Percentiles rank a stretch among this genome's conserved stretches.
These are phyloP conservation scores for Podaxis carcinomalis DNA, from an alignment of 768 basidiomycete species.

Conservation along the genomic window DNA sequence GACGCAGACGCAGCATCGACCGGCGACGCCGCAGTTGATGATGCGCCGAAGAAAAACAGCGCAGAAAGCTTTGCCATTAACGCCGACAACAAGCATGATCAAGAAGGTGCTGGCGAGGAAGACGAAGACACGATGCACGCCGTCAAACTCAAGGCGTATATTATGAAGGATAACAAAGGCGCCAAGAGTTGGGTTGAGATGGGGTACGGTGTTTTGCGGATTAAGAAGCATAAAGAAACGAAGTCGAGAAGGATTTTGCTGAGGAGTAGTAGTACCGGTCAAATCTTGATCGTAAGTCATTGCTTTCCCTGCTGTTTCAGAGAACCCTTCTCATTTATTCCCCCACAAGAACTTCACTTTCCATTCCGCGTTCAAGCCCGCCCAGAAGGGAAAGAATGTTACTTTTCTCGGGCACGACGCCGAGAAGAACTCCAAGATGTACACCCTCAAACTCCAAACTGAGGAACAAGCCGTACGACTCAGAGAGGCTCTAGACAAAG, in stretches of 20 bases:
- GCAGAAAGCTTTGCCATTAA: slow-evolving; percentile 8
- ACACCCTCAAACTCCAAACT: slow-evolving; percentile 56
- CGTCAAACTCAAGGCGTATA: slow-evolving; percentile 59
- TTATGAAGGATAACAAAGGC: slow-evolving; percentile 40
- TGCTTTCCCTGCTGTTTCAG: neutral
- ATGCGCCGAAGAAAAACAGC: neutral
- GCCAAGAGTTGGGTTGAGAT: slow-evolving; percentile 58
- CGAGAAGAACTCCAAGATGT: slow-evolving; percentile 48
- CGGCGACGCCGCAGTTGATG: slow-evolving; percentile 13
- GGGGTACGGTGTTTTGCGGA: slow-evolving; percentile 64
- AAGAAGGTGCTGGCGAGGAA: slow-evolving; percentile 79
- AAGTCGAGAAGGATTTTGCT: slow-evolving; percentile 57
- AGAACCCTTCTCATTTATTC: slow-evolving; percentile 4
- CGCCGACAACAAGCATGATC: slow-evolving; percentile 44
- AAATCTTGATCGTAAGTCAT: slow-evolving; percentile 63
- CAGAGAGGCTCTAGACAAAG: slow-evolving; percentile 57
- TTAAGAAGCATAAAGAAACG: slow-evolving; percentile 72
- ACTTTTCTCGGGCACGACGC: slow-evolving; percentile 70
- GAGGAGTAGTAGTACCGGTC: slow-evolving; percentile 71
- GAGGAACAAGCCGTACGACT: slow-evolving; percentile 54
- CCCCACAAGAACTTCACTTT: slow-evolving; percentile 73
- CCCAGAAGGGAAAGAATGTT: slow-evolving; percentile 46
- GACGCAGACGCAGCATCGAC: neutral
- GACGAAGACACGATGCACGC: slow-evolving; percentile 64
- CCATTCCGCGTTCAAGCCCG: slow-evolving; percentile 53